phyloP scores from a whole-genome alignment of 805 yeast species.

The Cyberlindnera sargentensis region DNA sequence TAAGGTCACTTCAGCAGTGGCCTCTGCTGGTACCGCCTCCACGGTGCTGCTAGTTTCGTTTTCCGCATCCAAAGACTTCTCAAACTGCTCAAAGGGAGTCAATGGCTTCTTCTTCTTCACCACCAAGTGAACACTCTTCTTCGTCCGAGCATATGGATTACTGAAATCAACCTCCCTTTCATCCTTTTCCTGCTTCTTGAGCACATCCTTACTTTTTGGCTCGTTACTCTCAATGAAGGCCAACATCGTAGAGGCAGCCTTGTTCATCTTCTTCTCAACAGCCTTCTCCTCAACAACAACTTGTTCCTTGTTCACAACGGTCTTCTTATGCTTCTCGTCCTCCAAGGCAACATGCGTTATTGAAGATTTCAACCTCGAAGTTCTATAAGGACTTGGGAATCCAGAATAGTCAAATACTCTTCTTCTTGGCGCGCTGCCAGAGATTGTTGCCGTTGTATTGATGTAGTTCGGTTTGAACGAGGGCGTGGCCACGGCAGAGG shows the following conservation, averaged over 20 bases:
- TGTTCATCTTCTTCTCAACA: conserved; percentile 27
- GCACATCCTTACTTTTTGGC: background rate
- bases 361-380: conserved; percentile 23
- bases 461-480: conserved; percentile 30
- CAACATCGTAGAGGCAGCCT: conserved; percentile 42
- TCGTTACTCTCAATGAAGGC: conserved; percentile 34
- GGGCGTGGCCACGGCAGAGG: conserved; percentile 20
- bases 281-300: background rate
- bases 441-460: conserved; percentile 5
- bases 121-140: conserved; percentile 1
- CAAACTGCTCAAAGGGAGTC: conserved; percentile 17
- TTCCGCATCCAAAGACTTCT: conserved; percentile 12
- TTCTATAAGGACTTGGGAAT: conserved; percentile 32
- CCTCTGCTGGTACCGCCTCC: too few relatives aligned
- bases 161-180: conserved; percentile 21
- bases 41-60: background rate
- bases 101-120: conserved; percentile 6
- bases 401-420: conserved; percentile 32
- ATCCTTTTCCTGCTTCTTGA: conserved; percentile 3
- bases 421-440: conserved; percentile 18
- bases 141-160: conserved; percentile 33
- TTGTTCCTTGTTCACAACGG: background rate
- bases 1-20: background rate
- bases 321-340: conserved; percentile 3
- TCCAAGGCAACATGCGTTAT: conserved; percentile 4